phyloP scores from a whole-genome alignment of 2,329 filamentous ascomycete species.

The Mycogone perniciosa region DNA sequence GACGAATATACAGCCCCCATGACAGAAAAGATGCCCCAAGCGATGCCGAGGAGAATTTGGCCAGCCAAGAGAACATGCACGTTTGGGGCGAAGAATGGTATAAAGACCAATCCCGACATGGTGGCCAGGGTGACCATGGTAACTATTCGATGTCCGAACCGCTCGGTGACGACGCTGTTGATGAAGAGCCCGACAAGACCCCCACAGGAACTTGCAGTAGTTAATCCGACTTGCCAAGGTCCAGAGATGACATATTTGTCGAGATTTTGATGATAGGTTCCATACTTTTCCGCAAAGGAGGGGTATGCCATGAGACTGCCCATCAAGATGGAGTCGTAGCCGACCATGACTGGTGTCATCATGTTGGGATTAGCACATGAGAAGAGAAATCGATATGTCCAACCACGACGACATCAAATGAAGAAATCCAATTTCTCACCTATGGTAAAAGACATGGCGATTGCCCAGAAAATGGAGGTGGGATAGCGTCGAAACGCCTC shows the following conservation, averaged over 20 bases:
- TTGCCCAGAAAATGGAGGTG: conserved; percentile 27
- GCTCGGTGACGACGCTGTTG: conserved; percentile 16
- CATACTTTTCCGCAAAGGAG: conserved; percentile 25
- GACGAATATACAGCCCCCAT: conserved; percentile 37
- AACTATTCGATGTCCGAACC: conserved; percentile 35
- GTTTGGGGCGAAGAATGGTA: conserved; percentile 23
- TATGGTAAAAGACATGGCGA: conserved; percentile 19
- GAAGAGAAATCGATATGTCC: not conserved
- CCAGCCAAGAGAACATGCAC: conserved; percentile 35
- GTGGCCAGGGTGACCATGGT: conserved; percentile 42
- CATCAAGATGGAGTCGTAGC: conserved; percentile 25
- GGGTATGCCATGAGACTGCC: conserved; percentile 28
- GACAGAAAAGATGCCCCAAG: conserved; percentile 35
- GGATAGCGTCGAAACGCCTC: conserved; percentile 20
- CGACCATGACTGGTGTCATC: conserved; percentile 31
- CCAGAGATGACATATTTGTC: conserved; percentile 29
- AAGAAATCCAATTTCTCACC: not conserved
- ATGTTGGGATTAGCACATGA: not conserved
- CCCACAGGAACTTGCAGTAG: conserved; percentile 36
- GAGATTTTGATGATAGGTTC: conserved; percentile 10
- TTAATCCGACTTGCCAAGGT: conserved; percentile 42
- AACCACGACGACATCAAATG: too few species aligned
- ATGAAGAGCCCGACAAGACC: conserved; percentile 23
- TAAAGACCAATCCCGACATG: conserved; percentile 22
- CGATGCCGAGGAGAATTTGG: conserved; percentile 36